Evolutionary conservation across 177 flowering plant species (phyloP).

Genomic region (Vitis hybrid): DNA sequence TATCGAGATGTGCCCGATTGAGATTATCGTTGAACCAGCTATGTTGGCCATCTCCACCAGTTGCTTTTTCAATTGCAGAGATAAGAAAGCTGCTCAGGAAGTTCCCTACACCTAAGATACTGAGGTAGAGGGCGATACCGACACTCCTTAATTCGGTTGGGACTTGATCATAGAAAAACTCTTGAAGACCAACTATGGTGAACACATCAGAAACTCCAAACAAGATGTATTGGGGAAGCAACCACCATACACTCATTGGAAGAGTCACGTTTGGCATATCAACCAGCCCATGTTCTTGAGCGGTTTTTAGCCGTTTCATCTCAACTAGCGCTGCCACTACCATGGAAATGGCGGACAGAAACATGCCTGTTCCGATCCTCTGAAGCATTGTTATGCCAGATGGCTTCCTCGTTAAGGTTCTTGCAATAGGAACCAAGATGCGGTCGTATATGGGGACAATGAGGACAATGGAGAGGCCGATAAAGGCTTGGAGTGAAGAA

Average conservation of each 20-base stretch:
- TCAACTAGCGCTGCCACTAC: conserved; percentile 41
- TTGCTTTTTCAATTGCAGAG: conserved; percentile 30
- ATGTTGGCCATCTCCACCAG: conserved; percentile 14
- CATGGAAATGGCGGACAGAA: conserved; percentile 34
- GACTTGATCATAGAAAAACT: conserved; percentile 47
- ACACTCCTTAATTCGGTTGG: conserved; percentile 35
- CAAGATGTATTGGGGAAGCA: conserved; percentile 40
- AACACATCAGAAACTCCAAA: conserved; percentile 35
- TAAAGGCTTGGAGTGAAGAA: conserved; percentile 39
- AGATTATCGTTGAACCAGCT: conserved; percentile 43
- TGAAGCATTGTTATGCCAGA: conserved; percentile 42
- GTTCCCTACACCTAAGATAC: conserved; percentile 39
- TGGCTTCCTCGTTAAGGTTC: conserved; percentile 20
- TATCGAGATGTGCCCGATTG: conserved; percentile 39
- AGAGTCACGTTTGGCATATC: conserved; percentile 32
- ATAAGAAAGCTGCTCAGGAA: conserved; percentile 36
- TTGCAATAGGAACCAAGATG: conserved; percentile 26
- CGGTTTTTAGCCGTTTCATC: conserved; percentile 26
- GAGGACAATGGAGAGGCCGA: conserved; percentile 27
- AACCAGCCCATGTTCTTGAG: conserved; percentile 26
- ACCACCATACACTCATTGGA: conserved; percentile 50
- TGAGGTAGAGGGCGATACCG: conserved; percentile 35
- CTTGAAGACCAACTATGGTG: conserved; percentile 48
- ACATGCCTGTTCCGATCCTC: conserved; percentile 45
- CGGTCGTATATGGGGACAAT: conserved; percentile 33